Percentiles rank a stretch among this genome's conserved stretches.
These are phyloP conservation scores for Pseudodiploospora longispora DNA, from an alignment of 2,329 filamentous ascomycete species.

Conservation along the genomic window DNA sequence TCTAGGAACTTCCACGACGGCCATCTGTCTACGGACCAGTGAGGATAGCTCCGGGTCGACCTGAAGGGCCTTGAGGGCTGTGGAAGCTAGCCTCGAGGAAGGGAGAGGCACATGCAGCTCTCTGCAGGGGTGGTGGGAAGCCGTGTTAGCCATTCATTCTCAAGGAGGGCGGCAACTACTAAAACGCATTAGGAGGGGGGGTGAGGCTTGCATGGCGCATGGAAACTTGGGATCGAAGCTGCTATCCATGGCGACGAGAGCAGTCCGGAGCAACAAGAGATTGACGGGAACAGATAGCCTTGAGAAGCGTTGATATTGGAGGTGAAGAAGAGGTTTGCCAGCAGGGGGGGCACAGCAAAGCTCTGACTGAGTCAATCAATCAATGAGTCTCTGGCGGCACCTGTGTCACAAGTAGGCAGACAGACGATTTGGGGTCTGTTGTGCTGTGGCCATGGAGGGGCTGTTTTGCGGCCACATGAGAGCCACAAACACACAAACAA, in stretches of 20 bases:
- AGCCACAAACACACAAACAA: neutral
- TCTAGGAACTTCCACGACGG: slow-evolving; percentile 34
- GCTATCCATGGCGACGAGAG: slow-evolving; percentile 9
- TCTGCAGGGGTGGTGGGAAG: slow-evolving; percentile 32
- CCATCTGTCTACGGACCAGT: slow-evolving; percentile 66
- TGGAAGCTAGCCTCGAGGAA: slow-evolving; percentile 64
- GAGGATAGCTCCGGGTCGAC: slow-evolving; percentile 88
- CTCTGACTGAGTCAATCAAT: too few species aligned
- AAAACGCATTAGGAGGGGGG: slow-evolving; percentile 7
- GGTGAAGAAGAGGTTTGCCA: too few species aligned
- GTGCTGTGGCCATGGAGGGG: neutral
- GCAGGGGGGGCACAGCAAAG: too few species aligned
- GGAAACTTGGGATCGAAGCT: slow-evolving; percentile 45
- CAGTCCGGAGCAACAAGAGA: too few species aligned
- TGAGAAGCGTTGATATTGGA: too few species aligned
- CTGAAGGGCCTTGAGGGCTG: slow-evolving; percentile 65
- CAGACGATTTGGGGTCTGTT: too few species aligned
- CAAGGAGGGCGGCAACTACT: slow-evolving; percentile 5
- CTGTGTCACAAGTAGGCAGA: too few species aligned
- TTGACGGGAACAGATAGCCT: too few species aligned
- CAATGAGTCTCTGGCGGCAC: too few species aligned
- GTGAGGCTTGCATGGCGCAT: slow-evolving; percentile 49
- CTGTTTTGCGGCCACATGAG: neutral
- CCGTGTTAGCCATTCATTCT: slow-evolving; percentile 1
- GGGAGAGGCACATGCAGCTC: slow-evolving; percentile 75